phyloP scores from a whole-genome alignment of 371 early-diverging fungal species.

The Mortierella sp. region DNA sequence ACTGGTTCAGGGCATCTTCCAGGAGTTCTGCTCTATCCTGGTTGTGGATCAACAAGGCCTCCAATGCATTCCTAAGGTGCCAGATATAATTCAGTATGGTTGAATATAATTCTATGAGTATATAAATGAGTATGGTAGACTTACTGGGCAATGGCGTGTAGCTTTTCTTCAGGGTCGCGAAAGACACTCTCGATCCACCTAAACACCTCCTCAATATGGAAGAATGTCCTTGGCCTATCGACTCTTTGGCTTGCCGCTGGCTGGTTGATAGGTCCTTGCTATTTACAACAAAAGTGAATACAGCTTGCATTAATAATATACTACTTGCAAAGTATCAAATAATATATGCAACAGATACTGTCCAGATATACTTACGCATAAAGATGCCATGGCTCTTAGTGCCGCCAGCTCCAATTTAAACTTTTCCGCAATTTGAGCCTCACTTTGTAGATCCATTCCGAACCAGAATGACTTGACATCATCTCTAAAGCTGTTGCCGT shows the following conservation, averaged over 20 bases:
- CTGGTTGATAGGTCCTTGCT: slow-evolving; percentile 55
- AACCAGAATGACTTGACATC: slow-evolving; percentile 82
- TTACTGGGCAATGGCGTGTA: slow-evolving; percentile 62
- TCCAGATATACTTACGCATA: slow-evolving; percentile 72
- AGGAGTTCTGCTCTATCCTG: slow-evolving; percentile 72
- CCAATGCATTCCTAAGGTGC: slow-evolving; percentile 64
- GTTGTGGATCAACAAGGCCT: slow-evolving; percentile 79
- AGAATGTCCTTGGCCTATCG: slow-evolving; percentile 31
- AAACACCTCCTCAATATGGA: slow-evolving; percentile 63
- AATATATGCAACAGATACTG: too few species aligned
- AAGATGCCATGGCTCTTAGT: slow-evolving; percentile 88
- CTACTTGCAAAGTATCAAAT: too few species aligned
- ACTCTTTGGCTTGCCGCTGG: slow-evolving; percentile 26
- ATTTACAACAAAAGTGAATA: not conserved
- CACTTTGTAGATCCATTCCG: slow-evolving; percentile 81
- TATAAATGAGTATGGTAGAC: not conserved
- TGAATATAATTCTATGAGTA: not conserved
- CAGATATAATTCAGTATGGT: not conserved
- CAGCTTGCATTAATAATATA: not conserved
- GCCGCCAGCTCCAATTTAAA: slow-evolving; percentile 83
- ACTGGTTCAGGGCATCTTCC: slow-evolving; percentile 77
- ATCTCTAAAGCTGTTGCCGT: slow-evolving; percentile 78
- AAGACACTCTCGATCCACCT: slow-evolving; percentile 79
- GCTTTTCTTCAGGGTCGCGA: slow-evolving; percentile 72
- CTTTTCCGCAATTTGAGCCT: slow-evolving; percentile 81